phyloP scores from a whole-genome alignment of 140 eudicot genomes.

The Ambrosia hybrid region DNA sequence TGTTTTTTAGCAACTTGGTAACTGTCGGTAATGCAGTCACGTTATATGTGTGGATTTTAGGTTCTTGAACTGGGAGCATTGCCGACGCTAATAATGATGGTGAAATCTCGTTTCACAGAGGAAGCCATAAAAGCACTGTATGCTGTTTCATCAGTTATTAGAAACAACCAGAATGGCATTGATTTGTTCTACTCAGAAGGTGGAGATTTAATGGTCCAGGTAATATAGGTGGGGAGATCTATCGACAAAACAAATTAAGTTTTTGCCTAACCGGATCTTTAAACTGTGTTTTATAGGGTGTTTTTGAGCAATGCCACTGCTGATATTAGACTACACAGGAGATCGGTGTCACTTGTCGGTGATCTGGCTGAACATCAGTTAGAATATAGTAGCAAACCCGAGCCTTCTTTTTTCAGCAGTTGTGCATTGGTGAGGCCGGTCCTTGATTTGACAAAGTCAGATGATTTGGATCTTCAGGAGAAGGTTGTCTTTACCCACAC shows the following conservation, averaged over 20 bases:
- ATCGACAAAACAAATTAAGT: not conserved
- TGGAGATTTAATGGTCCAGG: conserved; percentile 82
- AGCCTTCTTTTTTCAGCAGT: conserved; percentile 49
- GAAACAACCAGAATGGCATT: conserved; percentile 68
- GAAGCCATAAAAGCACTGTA: conserved; percentile 83
- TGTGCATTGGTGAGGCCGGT: conserved; percentile 57
- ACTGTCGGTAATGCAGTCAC: conserved; percentile 2
- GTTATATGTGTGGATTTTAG: conserved; percentile 38
- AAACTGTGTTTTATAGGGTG: conserved; percentile 49
- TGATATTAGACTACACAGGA: conserved; percentile 70
- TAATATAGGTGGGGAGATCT: conserved; percentile 24
- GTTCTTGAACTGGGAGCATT: conserved; percentile 67
- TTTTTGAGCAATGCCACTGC: conserved; percentile 67
- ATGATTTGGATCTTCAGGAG: conserved; percentile 83
- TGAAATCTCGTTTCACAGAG: conserved; percentile 48
- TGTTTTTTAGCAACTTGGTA: not conserved
- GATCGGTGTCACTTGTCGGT: conserved; percentile 70
- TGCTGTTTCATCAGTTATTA: conserved; percentile 88
- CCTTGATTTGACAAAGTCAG: conserved; percentile 52
- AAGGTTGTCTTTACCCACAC: conserved; percentile 53
- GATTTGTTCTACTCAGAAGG: conserved; percentile 55
- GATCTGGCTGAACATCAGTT: conserved; percentile 67
- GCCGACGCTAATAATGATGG: conserved; percentile 64
- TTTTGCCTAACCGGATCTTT: conserved; percentile 2
- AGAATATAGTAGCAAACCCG: conserved; percentile 35